These are phyloP conservation scores for Sarcodon sp. DNA, from an alignment of 768 basidiomycete genomes.

Conservation along the genomic window DNA sequence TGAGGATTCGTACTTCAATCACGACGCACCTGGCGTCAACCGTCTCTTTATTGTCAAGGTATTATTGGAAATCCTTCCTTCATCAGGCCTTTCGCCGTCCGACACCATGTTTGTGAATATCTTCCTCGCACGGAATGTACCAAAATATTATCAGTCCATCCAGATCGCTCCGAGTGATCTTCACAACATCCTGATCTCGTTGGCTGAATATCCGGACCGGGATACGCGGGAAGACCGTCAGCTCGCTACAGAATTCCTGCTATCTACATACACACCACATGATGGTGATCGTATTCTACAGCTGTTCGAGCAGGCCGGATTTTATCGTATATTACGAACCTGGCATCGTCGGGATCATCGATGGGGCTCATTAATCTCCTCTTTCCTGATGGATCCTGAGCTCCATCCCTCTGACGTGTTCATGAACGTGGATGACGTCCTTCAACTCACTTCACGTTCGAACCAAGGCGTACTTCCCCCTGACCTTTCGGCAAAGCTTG, in stretches of 20 bases:
- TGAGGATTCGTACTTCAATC: constrained; percentile 86
- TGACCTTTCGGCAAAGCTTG: constrained; percentile 41
- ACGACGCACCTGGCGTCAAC: constrained; percentile 48
- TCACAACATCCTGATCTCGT: constrained; percentile 63
- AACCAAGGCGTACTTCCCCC: constrained; percentile 40
- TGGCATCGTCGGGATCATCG: constrained; percentile 65
- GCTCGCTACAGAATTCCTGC: constrained; percentile 84
- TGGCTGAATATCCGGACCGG: constrained; percentile 63
- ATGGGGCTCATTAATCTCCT: constrained; percentile 65
- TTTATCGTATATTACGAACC: constrained; percentile 80
- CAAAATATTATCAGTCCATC: constrained; percentile 90
- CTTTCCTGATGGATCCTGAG: constrained; percentile 66
- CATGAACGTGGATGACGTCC: constrained; percentile 46
- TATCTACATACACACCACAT: constrained; percentile 84
- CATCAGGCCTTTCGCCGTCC: constrained; percentile 36
- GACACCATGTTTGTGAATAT: constrained; percentile 85
- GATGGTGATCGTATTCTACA: constrained; percentile 52
- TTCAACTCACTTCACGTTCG: constrained; percentile 29
- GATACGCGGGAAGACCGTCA: constrained; percentile 89
- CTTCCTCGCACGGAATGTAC: constrained; percentile 91
- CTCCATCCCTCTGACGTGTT: constrained; percentile 51
- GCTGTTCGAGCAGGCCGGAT: constrained; percentile 74
- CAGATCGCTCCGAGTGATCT: constrained; percentile 52
- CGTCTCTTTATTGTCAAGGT: constrained; percentile 78
- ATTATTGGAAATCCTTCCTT: constrained; percentile 63